These are phyloP conservation scores for Hippophae tibetana DNA, from an alignment of 306 rosid genomes.

Conservation along the genomic window DNA sequence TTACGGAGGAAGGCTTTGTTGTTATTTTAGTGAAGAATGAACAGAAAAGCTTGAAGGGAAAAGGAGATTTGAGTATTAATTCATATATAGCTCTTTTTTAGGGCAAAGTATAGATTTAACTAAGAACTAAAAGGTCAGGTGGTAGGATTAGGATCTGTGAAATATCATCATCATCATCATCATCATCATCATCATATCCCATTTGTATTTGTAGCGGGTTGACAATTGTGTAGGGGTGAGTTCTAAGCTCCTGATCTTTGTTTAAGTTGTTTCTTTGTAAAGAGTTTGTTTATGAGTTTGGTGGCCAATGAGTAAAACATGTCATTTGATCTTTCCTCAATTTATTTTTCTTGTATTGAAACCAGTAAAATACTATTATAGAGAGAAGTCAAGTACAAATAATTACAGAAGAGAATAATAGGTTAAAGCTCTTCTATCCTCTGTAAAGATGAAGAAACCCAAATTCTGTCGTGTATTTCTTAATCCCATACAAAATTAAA, in stretches of 20 bases:
- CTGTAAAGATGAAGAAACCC: no score
- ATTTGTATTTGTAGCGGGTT: constrained; percentile 11
- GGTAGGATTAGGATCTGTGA: constrained; percentile 24
- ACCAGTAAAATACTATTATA: no score
- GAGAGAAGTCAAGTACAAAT: no score
- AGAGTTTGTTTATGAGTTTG: constrained; percentile 7
- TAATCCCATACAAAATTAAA: no score
- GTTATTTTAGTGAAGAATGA: constrained; percentile 28
- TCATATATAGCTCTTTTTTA: constrained; percentile 43
- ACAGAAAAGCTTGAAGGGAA: constrained; percentile 12
- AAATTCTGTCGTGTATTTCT: no score
- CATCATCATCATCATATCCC: background rate
- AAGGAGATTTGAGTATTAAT: constrained; percentile 30
- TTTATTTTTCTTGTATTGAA: no score
- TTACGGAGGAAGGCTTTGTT: constrained; percentile 31
- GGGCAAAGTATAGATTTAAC: constrained; percentile 28
- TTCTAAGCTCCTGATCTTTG: background rate
- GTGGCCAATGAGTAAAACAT: no score
- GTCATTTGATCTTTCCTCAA: no score
- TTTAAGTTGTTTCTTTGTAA: constrained; percentile 15
- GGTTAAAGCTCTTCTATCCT: no score
- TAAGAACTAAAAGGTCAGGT: constrained; percentile 1
- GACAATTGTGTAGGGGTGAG: background rate
- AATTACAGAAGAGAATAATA: no score
- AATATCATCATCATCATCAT: background rate